Percentiles rank a stretch among this genome's conserved stretches.
Evolutionary conservation across 192 early-diverging fungal species (phyloP).

Genomic region (Phycomyces nitens): DNA sequence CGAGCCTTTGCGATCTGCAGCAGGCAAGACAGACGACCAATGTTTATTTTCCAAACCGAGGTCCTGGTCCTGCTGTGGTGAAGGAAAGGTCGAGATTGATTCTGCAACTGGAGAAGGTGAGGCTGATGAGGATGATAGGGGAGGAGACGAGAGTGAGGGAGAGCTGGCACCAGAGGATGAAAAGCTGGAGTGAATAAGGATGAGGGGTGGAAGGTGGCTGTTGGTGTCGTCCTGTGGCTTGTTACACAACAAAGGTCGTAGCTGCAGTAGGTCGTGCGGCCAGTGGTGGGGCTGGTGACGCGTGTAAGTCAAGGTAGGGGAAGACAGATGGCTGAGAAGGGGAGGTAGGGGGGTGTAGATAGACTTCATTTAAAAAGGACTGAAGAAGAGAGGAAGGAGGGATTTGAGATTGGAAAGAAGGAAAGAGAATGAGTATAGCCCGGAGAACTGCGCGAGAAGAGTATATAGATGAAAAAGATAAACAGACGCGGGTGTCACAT

Average conservation of each 20-base stretch:
- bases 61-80: not conserved
- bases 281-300: not conserved
- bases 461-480: constrained; percentile 1
- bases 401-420: not conserved
- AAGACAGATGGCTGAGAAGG: no score
- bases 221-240: not conserved
- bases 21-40: not conserved
- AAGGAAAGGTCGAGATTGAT: not conserved
- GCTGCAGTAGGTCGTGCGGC: not conserved
- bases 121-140: not conserved
- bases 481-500: constrained; percentile 1
- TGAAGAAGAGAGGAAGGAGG: no score
- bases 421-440: not conserved
- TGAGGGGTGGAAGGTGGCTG: no score
- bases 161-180: not conserved
- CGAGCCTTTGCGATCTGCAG: constrained; percentile 24
- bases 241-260: not conserved
- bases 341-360: no score
- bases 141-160: not conserved
- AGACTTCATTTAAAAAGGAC: no score
- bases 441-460: not conserved
- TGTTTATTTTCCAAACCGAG: not conserved
- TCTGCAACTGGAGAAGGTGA: not conserved
- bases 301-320: no score
- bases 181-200: no score